These are phyloP conservation scores for Thalassiosira hispida DNA, from an alignment of 352 stramenopile species.

Conservation along the genomic window DNA sequence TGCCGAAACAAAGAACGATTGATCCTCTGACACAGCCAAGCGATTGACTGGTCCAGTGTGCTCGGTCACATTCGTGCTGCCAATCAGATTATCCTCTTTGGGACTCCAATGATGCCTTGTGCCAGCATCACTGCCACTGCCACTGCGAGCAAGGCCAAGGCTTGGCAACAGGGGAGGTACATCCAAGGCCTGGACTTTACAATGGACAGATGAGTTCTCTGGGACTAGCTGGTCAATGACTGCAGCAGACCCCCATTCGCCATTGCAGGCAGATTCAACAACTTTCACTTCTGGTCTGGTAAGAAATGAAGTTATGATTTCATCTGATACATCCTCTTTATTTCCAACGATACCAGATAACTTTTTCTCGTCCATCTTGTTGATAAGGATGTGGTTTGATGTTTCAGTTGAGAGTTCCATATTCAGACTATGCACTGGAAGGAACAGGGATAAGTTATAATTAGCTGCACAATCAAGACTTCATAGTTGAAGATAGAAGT, in stretches of 20 bases:
- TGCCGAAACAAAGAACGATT: conserved; percentile 95
- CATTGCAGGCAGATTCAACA: conserved; percentile 62
- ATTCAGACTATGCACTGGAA: conserved; percentile 48
- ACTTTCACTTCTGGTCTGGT: conserved; percentile 41
- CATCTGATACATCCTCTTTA: conserved; percentile 12
- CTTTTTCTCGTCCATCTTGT: conserved; percentile 17
- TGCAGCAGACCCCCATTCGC: conserved; percentile 76
- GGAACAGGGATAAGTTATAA: not conserved
- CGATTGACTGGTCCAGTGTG: conserved; percentile 93
- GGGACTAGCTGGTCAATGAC: conserved; percentile 63
- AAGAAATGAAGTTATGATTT: conserved; percentile 17
- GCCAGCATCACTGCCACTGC: conserved; percentile 21
- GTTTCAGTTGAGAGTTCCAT: conserved; percentile 11
- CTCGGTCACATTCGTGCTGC: conserved; percentile 77
- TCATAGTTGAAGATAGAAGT: conserved; percentile 31
- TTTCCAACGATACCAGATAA: conserved; percentile 5
- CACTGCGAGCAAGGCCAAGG: conserved; percentile 81
- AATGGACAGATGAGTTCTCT: conserved; percentile 83
- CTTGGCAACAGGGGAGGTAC: conserved; percentile 92
- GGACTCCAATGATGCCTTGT: conserved; percentile 70
- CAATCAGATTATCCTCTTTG: conserved; percentile 85
- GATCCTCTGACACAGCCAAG: conserved; percentile 92
- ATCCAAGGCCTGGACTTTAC: conserved; percentile 90
- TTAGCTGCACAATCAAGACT: conserved; percentile 8
- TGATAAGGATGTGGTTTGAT: conserved; percentile 26